These are phyloP conservation scores for Naganishia onofrii DNA, from an alignment of 768 basidiomycete species.

Conservation along the genomic window DNA sequence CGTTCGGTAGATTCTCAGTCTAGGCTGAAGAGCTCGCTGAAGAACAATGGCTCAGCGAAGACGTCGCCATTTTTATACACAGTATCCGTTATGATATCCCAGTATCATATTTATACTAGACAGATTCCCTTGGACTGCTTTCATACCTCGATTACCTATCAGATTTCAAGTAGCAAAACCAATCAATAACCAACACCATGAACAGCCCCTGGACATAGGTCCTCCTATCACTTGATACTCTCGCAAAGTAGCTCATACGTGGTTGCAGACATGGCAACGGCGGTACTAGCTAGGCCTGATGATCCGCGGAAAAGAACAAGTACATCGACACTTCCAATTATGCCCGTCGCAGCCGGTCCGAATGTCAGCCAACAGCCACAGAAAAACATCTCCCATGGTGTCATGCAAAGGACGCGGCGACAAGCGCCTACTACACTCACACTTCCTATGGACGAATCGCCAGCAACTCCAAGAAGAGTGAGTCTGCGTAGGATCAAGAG, in stretches of 20 bases:
- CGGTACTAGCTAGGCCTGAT: not conserved
- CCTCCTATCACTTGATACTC: not conserved
- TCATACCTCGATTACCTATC: no score
- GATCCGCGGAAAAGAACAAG: not conserved
- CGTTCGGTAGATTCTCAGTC: no score
- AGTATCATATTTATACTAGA: no score
- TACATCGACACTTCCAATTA: not conserved
- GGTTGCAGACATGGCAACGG: not conserved
- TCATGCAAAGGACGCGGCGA: not conserved
- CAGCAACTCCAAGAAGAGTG: not conserved
- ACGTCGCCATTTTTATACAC: no score
- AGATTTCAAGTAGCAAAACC: no score
- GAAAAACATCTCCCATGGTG: not conserved
- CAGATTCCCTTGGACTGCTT: no score
- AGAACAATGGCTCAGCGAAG: no score
- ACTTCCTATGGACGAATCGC: not conserved
- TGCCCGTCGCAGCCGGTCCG: not conserved
- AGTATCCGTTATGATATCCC: no score
- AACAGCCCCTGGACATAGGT: not conserved
- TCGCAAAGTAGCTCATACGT: not conserved
- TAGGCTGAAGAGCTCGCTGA: no score
- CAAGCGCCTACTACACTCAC: not conserved
- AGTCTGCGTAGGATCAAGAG: not conserved
- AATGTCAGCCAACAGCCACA: not conserved
- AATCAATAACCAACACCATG: not conserved